These are phyloP conservation scores for Erysimum cheiri DNA, from an alignment of 441 rosid species.

Conservation along the genomic window DNA sequence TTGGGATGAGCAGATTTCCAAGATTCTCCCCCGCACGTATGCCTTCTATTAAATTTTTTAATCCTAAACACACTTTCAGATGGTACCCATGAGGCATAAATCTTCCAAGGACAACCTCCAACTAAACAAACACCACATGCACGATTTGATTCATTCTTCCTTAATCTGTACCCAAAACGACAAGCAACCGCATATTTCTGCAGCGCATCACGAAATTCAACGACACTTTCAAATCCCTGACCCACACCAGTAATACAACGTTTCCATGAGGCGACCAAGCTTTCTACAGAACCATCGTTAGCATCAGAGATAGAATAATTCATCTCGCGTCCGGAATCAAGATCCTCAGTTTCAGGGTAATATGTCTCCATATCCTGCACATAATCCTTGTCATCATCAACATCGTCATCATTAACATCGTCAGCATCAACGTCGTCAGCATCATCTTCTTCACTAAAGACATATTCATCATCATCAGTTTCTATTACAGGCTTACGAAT, in stretches of 20 bases:
- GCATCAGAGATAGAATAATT: slow-evolving; percentile 43
- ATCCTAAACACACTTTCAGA: slow-evolving; percentile 66
- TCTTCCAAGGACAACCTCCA: slow-evolving; percentile 78
- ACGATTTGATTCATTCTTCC: slow-evolving; percentile 83
- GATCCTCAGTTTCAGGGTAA: slow-evolving; percentile 41
- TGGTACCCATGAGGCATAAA: slow-evolving; percentile 89
- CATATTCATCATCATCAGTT: slow-evolving; percentile 44
- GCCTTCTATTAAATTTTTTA: slow-evolving; percentile 63
- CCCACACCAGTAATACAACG: slow-evolving; percentile 82
- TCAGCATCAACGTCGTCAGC: slow-evolving; percentile 23
- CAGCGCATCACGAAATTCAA: slow-evolving; percentile 83
- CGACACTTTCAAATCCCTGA: slow-evolving; percentile 81
- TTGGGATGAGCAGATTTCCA: slow-evolving; percentile 85
- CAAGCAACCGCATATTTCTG: slow-evolving; percentile 89
- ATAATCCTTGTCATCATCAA: slow-evolving; percentile 34
- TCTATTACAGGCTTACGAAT: slow-evolving; percentile 40
- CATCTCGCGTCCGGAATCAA: slow-evolving; percentile 33
- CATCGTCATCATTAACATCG: not conserved
- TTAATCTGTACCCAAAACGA: slow-evolving; percentile 77
- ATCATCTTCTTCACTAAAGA: slow-evolving; percentile 32
- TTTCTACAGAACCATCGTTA: slow-evolving; percentile 51
- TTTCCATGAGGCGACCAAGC: slow-evolving; percentile 76
- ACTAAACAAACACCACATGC: slow-evolving; percentile 73
- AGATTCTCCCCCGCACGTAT: slow-evolving; percentile 84
- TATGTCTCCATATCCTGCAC: slow-evolving; percentile 33